Conservation (phyloP, 371 early-diverging fungal species). For the Rhizopus microsporus region DNA sequence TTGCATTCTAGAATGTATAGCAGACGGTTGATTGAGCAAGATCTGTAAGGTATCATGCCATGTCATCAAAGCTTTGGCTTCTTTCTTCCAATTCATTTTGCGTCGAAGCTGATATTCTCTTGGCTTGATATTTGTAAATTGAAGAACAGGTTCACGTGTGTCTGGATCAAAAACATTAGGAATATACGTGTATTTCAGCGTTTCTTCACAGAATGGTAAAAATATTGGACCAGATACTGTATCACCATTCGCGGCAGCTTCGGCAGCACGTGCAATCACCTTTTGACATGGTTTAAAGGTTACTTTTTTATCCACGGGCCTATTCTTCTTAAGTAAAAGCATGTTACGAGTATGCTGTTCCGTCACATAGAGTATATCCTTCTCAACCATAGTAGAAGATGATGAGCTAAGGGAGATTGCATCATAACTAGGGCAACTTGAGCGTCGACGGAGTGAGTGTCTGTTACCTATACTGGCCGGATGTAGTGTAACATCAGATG, state of each 20-base stretch:
- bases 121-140: conserved; percentile 25
- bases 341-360: conserved; percentile 18
- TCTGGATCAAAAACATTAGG: conserved; percentile 28
- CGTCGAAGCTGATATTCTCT: conserved; percentile 25
- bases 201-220: conserved; percentile 18
- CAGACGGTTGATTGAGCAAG: background rate
- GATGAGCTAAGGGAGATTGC: background rate
- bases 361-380: conserved; percentile 20
- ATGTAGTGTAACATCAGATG: conserved; percentile 18
- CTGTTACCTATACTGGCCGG: background rate
- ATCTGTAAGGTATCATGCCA: conserved; percentile 34
- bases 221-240: conserved; percentile 1
- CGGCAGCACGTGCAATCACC: conserved; percentile 17
- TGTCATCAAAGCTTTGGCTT: conserved; percentile 33
- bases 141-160: conserved; percentile 19
- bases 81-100: conserved; percentile 28
- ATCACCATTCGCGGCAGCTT: conserved; percentile 20
- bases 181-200: conserved; percentile 21
- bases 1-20: background rate
- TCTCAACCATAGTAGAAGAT: conserved; percentile 11
- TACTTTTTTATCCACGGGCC: conserved; percentile 13
- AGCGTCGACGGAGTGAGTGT: conserved; percentile 16
- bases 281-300: conserved; percentile 21
- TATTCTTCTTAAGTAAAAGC: conserved; percentile 15
- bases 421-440: conserved; percentile 20